Conservation (phyloP, 352 stramenopile genomes). For the Pythium brachiatum region DNA sequence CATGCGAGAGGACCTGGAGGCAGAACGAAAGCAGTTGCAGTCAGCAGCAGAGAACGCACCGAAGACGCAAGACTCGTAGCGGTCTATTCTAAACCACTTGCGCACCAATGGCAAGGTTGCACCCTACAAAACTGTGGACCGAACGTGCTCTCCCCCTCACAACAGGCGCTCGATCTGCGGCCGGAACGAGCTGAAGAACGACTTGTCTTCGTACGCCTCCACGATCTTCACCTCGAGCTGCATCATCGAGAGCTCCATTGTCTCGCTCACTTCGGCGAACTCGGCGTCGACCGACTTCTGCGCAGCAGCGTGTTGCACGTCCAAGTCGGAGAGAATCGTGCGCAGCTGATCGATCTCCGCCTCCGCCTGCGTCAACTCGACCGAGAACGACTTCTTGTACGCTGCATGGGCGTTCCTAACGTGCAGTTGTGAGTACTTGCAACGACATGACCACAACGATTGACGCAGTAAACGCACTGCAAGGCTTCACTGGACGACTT, state of each 20-base stretch:
- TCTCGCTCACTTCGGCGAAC: constrained; percentile 1
- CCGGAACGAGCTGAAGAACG: constrained; percentile 10
- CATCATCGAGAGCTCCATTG: background rate
- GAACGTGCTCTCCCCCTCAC: background rate
- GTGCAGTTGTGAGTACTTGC: background rate
- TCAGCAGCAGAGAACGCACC: background rate
- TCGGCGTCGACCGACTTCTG: constrained; percentile 5
- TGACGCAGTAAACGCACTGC: background rate
- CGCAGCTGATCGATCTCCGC: constrained; percentile 4
- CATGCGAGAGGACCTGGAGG: constrained; percentile 13
- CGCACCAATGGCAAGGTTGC: no score
- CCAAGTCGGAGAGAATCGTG: constrained; percentile 6
- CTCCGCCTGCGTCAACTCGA: constrained; percentile 6
- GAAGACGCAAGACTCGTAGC: no score
- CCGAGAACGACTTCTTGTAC: background rate
- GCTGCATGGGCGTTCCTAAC: constrained; percentile 1
- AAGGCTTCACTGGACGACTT: constrained; percentile 1
- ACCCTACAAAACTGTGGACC: no score
- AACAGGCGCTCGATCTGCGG: constrained; percentile 11
- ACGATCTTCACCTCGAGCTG: constrained; percentile 7
- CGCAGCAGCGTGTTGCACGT: background rate
- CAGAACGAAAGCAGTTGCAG: background rate
- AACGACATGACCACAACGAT: background rate
- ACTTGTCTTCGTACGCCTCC: constrained; percentile 8
- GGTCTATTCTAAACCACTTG: no score